Evolutionary conservation across 2,329 filamentous ascomycete species (phyloP).

Genomic region (Tolypocladium inflatum): DNA sequence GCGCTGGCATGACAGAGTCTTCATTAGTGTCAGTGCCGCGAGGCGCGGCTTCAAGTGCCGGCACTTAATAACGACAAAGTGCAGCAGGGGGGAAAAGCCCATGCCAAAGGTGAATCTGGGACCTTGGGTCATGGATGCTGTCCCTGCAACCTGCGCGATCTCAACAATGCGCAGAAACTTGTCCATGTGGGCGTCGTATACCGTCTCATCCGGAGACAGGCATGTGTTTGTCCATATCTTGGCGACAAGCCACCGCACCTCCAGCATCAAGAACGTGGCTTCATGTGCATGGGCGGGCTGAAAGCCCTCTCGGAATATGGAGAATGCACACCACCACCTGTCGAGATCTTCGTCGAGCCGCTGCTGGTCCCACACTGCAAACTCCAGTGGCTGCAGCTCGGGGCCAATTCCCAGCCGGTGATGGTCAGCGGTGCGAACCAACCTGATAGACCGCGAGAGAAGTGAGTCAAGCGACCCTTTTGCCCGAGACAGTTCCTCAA

Average conservation of each 20-base stretch:
- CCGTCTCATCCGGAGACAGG: slow-evolving; percentile 19
- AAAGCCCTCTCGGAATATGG: slow-evolving; percentile 1
- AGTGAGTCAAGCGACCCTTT: slow-evolving; percentile 19
- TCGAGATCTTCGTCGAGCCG: slow-evolving; percentile 12
- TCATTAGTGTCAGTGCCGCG: slow-evolving; percentile 21
- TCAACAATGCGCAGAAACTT: slow-evolving; percentile 21
- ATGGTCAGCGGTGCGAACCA: slow-evolving; percentile 18
- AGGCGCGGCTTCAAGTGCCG: slow-evolving; percentile 25
- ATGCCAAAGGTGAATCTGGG: slow-evolving; percentile 30
- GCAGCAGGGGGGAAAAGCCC: slow-evolving; percentile 27
- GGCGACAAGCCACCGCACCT: slow-evolving; percentile 19
- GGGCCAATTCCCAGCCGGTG: slow-evolving; percentile 14
- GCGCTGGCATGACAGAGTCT: slow-evolving; percentile 14
- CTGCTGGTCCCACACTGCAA: slow-evolving; percentile 12
- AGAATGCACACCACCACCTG: slow-evolving; percentile 20
- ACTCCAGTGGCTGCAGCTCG: slow-evolving; percentile 3
- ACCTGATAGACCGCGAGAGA: slow-evolving; percentile 15
- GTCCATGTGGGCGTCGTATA: slow-evolving; percentile 20
- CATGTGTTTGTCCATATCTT: slow-evolving; percentile 23
- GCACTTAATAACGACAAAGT: slow-evolving; percentile 28
- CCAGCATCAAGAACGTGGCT: slow-evolving; percentile 11
- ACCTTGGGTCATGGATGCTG: not conserved
- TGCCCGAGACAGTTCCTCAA: slow-evolving; percentile 12
- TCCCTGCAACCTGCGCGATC: slow-evolving; percentile 11
- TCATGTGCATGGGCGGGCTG: not conserved